Conservation (phyloP, 768 basidiomycete species). For the Lentinula boryana region DNA sequence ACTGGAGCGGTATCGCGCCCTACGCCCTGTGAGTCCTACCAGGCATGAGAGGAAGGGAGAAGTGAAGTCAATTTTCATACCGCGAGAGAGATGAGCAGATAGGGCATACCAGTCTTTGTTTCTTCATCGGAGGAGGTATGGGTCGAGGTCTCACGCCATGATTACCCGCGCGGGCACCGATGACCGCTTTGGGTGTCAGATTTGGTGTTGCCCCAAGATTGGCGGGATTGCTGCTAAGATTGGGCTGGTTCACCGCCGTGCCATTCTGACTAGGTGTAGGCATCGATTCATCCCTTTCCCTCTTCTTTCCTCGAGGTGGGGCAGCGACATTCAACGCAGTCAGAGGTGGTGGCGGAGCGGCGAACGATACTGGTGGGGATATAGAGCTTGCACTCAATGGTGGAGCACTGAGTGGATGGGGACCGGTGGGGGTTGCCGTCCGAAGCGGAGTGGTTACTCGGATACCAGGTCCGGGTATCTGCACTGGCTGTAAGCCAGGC, state of each 20-base stretch:
- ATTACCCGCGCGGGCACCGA: slow-evolving; percentile 54
- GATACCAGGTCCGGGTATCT: slow-evolving; percentile 15
- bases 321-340: slow-evolving; percentile 7
- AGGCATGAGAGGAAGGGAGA: neutral
- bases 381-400: slow-evolving; percentile 11
- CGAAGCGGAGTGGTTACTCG: slow-evolving; percentile 11
- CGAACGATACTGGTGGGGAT: slow-evolving; percentile 3
- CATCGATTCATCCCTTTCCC: slow-evolving; percentile 7
- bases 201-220: neutral
- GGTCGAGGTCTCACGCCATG: slow-evolving; percentile 49
- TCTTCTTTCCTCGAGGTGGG: slow-evolving; percentile 16
- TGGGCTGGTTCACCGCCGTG: neutral
- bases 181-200: slow-evolving; percentile 24
- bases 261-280: neutral
- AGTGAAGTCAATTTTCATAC: neutral
- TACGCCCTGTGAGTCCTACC: slow-evolving; percentile 60
- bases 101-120: slow-evolving; percentile 62
- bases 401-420: slow-evolving; percentile 14
- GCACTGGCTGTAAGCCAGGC: slow-evolving; percentile 16
- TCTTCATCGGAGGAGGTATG: slow-evolving; percentile 50
- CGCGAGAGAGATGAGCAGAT: slow-evolving; percentile 6
- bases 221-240: neutral
- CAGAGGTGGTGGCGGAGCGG: slow-evolving; percentile 12
- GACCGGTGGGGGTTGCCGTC: slow-evolving; percentile 10
- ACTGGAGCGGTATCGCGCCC: slow-evolving; percentile 49